phyloP scores from a whole-genome alignment of 2,329 filamentous ascomycete genomes.

The Aureobasidium namibiae region DNA sequence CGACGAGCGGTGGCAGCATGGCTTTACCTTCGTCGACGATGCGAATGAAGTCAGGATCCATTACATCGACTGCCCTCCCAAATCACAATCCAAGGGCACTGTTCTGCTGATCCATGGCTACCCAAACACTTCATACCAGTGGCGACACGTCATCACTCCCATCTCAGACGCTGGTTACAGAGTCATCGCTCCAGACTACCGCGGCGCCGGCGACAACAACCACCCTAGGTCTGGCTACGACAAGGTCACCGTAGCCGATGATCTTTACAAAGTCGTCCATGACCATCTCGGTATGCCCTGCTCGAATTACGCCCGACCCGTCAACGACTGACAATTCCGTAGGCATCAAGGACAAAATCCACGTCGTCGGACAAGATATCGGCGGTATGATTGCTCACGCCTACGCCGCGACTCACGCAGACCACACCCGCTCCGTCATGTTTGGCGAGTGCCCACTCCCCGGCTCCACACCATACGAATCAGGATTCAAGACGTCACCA shows the following conservation, averaged over 20 bases:
- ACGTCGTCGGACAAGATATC: constrained; percentile 42
- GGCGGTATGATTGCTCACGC: constrained; percentile 41
- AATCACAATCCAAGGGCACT: constrained; percentile 23
- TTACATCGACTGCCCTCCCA: constrained; percentile 15
- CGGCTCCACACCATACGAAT: constrained; percentile 26
- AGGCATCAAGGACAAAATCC: constrained; percentile 26
- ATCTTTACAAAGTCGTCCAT: constrained; percentile 28
- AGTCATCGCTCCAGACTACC: constrained; percentile 33
- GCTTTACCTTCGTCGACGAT: background rate
- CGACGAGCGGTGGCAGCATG: background rate
- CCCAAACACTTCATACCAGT: constrained; percentile 40
- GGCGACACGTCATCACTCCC: constrained; percentile 31
- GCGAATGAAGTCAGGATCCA: constrained; percentile 19
- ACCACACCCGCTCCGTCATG: constrained; percentile 29
- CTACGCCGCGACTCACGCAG: constrained; percentile 31
- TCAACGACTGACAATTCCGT: background rate
- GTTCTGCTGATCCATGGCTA: constrained; percentile 42
- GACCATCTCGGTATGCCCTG: constrained; percentile 24
- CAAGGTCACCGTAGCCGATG: constrained; percentile 34
- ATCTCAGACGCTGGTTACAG: constrained; percentile 32
- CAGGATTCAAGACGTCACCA: constrained; percentile 18
- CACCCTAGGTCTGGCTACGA: constrained; percentile 31
- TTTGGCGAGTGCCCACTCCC: constrained; percentile 39
- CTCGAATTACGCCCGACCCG: background rate
- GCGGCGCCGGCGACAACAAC: constrained; percentile 31